A percentile compares a stretch with the other conserved stretches of the same genome.
phyloP scores from a whole-genome alignment of 805 yeast species.

The Yarrowia porcina region DNA sequence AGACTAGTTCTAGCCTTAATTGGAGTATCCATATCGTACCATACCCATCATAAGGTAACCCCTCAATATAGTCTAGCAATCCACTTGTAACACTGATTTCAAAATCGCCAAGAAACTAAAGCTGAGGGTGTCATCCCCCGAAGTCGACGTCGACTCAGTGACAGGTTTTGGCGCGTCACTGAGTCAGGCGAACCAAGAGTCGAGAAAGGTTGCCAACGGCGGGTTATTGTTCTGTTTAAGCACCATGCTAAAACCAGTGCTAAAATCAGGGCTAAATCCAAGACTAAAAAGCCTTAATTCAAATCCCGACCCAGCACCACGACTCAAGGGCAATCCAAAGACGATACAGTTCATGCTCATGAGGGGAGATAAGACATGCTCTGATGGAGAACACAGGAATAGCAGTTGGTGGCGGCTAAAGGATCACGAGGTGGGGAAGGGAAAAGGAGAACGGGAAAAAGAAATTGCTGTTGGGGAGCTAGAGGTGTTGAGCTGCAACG shows the following conservation, averaged over 20 bases:
- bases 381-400: neutral
- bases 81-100: too few relatives aligned
- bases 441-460: neutral
- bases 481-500: too few relatives aligned
- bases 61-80: too few relatives aligned
- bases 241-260: neutral
- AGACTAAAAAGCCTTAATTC: too few relatives aligned
- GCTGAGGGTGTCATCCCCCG: neutral
- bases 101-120: neutral
- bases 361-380: conserved; percentile 1
- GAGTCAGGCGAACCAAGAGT: neutral
- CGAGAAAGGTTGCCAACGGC: neutral
- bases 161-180: neutral
- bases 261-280: neutral
- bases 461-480: neutral
- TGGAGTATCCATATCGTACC: too few relatives aligned
- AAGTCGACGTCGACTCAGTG: neutral
- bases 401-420: neutral
- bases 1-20: too few relatives aligned
- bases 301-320: too few relatives aligned
- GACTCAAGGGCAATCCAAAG: too few relatives aligned
- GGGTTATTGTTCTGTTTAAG: neutral
- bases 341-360: neutral
- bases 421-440: too few relatives aligned
- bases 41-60: too few relatives aligned